phyloP scores from a whole-genome alignment of 1,284 basidiomycete genomes.

The Stygiomarasmius scandens region DNA sequence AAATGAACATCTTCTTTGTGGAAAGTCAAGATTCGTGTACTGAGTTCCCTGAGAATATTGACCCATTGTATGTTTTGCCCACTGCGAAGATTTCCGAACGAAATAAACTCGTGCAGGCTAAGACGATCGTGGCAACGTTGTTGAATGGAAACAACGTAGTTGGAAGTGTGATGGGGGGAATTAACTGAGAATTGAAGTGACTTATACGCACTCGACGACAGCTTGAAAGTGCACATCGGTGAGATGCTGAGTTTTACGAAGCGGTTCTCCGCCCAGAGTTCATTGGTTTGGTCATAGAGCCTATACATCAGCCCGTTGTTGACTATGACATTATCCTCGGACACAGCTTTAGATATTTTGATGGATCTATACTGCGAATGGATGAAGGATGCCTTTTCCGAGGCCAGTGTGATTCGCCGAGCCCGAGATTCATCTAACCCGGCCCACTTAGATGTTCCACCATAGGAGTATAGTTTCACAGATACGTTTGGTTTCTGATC shows the following conservation, averaged over 20 bases:
- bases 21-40: conserved; percentile 38
- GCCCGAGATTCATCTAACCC: conserved; percentile 6
- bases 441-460: conserved; percentile 31
- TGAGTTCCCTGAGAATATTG: conserved; percentile 47
- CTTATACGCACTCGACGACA: conserved; percentile 36
- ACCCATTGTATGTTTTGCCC: conserved; percentile 50
- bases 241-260: conserved; percentile 12
- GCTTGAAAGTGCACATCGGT: conserved; percentile 20
- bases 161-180: conserved; percentile 41
- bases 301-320: conserved; percentile 30
- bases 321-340: conserved; percentile 23
- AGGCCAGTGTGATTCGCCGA: conserved; percentile 36
- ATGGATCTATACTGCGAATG: conserved; percentile 36
- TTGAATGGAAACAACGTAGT: conserved; percentile 46
- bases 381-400: conserved; percentile 41
- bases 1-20: conserved; percentile 38
- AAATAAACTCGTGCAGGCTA: conserved; percentile 44
- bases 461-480: conserved; percentile 12
- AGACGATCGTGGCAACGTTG: conserved; percentile 37
- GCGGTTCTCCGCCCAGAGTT: conserved; percentile 16
- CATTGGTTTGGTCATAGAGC: conserved; percentile 16
- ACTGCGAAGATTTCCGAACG: conserved; percentile 45
- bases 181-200: conserved; percentile 39
- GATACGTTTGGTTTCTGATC: too few species aligned
- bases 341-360: conserved; percentile 20